phyloP scores from a whole-genome alignment of 805 yeast genomes.

The Sporopachydermia quercuum region DNA sequence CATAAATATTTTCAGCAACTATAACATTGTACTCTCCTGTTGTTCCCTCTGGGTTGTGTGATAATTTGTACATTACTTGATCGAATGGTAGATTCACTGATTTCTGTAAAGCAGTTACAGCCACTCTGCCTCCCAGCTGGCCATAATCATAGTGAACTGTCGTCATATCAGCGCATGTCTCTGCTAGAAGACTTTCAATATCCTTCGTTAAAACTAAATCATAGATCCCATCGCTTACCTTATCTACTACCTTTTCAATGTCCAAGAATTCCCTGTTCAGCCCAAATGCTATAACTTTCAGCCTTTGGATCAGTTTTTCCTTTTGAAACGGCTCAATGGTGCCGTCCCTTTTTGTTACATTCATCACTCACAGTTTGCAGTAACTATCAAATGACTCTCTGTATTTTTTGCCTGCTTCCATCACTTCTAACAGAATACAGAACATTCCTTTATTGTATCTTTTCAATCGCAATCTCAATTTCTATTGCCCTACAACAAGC shows the following conservation, averaged over 20 bases:
- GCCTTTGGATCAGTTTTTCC: not conserved
- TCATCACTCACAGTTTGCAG: constrained; percentile 91
- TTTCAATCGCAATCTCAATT: no score
- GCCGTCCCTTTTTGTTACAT: constrained; percentile 43
- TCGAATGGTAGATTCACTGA: constrained; percentile 82
- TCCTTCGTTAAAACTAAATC: not conserved
- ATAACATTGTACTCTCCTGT: constrained; percentile 22
- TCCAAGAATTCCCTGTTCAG: not conserved
- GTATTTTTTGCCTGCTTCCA: constrained; percentile 95
- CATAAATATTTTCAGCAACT: constrained; percentile 51
- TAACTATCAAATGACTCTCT: constrained; percentile 92
- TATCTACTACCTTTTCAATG: not conserved
- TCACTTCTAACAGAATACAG: no score
- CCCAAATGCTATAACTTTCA: not conserved
- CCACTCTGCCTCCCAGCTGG: constrained; percentile 85
- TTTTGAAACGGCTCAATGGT: not conserved
- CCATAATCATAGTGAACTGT: constrained; percentile 98
- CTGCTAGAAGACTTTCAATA: constrained; percentile 25
- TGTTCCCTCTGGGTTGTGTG: constrained; percentile 33
- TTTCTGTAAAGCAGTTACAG: constrained; percentile 86
- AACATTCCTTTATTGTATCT: no score
- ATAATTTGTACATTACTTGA: constrained; percentile 58
- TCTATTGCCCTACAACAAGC: no score
- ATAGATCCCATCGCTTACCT: not conserved
- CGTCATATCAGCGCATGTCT: constrained; percentile 95